Evolutionary conservation across 2,329 filamentous ascomycete species (phyloP).

Genomic region (Trichothecium roseum): DNA sequence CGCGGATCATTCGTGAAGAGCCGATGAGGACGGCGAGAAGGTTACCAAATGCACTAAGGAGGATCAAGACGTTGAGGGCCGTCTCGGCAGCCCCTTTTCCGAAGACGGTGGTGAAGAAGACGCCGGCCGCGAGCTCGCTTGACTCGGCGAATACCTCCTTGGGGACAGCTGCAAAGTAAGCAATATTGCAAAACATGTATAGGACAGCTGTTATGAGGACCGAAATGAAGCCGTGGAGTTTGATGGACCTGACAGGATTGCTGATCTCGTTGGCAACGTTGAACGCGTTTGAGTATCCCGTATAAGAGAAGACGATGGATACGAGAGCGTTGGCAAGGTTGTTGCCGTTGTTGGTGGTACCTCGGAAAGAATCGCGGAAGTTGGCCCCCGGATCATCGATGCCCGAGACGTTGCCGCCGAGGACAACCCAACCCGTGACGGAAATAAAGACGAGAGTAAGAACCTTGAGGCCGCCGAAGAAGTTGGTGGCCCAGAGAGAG

Average conservation of each 20-base stretch:
- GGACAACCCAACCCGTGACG: constrained; percentile 51
- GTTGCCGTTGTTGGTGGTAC: constrained; percentile 23
- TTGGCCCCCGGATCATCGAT: constrained; percentile 22
- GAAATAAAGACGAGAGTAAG: constrained; percentile 51
- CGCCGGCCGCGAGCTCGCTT: constrained; percentile 40
- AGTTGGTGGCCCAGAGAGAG: constrained; percentile 44
- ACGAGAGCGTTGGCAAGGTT: constrained; percentile 36
- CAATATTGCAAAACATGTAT: constrained; percentile 50
- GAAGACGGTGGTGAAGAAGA: constrained; percentile 51
- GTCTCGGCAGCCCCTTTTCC: constrained; percentile 35
- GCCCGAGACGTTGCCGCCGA: constrained; percentile 25
- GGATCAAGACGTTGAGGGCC: constrained; percentile 46
- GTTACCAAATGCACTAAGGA: constrained; percentile 48
- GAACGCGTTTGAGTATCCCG: constrained; percentile 49
- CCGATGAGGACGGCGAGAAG: constrained; percentile 45
- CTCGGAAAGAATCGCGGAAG: constrained; percentile 24
- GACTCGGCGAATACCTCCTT: constrained; percentile 43
- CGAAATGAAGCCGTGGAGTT: constrained; percentile 36
- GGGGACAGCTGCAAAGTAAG: constrained; percentile 47
- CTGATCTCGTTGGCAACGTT: constrained; percentile 53
- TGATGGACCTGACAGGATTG: constrained; percentile 46
- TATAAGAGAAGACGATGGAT: constrained; percentile 48
- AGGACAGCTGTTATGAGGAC: constrained; percentile 40
- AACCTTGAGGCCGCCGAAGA: constrained; percentile 48
- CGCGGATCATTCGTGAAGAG: constrained; percentile 44